Evolutionary conservation across 139 green algal species (phyloP).

Genomic region (Micractinium conductrix): DNA sequence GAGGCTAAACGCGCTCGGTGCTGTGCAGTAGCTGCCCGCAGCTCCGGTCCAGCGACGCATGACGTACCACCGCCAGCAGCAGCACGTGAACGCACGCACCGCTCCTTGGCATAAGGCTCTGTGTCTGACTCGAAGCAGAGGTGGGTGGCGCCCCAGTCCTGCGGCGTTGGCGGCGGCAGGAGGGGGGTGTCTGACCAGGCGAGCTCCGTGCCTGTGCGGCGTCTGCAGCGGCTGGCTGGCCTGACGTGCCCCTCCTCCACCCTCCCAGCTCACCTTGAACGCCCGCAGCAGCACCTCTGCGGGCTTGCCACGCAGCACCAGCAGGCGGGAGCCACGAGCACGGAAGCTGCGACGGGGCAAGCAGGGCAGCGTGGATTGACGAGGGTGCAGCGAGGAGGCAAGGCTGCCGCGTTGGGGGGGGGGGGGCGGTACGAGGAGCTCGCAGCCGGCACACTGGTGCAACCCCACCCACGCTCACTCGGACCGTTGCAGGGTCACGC

Average conservation of each 20-base stretch:
- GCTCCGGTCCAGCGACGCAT: no score
- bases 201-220: no score
- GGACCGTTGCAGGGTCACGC: no score
- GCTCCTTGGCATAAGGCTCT: constrained; percentile 23
- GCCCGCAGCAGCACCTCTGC: constrained; percentile 71
- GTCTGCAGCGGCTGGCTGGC: not conserved
- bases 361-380: no score
- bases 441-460: no score
- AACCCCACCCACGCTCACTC: no score
- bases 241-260: not conserved
- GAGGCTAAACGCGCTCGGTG: no score
- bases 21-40: no score
- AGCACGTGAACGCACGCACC: constrained; percentile 6
- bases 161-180: not conserved
- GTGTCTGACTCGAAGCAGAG: constrained; percentile 90
- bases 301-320: constrained; percentile 82
- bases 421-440: not conserved
- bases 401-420: not conserved
- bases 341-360: constrained; percentile 50
- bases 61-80: no score
- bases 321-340: constrained; percentile 63
- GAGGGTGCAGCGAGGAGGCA: not conserved
- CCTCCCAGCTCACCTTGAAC: constrained; percentile 49
- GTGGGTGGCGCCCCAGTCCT: constrained; percentile 67
- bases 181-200: not conserved